phyloP scores from a whole-genome alignment of 257 asterid species.

The Nicotiana tomentosiformis region DNA sequence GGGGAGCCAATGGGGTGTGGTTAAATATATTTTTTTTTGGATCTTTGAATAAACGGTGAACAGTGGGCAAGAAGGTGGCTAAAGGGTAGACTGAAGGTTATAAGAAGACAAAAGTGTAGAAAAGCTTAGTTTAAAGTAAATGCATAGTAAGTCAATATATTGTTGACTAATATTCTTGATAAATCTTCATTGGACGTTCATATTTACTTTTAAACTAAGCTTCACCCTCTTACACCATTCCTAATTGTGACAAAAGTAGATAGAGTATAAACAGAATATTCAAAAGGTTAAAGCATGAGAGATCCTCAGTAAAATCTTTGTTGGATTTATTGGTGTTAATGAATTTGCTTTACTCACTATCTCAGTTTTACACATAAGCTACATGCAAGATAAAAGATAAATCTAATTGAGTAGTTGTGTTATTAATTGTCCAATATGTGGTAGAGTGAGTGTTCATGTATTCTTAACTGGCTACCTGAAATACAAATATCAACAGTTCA shows the following conservation, averaged over 20 bases:
- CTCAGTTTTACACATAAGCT: constrained; percentile 1
- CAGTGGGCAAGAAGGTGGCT: constrained; percentile 2
- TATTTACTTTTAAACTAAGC: not conserved
- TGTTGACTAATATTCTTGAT: not conserved
- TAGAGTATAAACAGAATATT: constrained; percentile 2
- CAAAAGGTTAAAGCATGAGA: not conserved
- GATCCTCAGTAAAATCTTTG: not conserved
- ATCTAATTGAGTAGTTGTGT: not conserved
- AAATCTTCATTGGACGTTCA: not conserved
- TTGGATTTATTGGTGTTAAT: not conserved
- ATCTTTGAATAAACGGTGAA: not conserved
- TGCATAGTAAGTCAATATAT: not conserved
- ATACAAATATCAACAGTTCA: not conserved
- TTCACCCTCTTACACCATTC: not conserved
- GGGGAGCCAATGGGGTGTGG: not conserved
- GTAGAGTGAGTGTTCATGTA: not conserved
- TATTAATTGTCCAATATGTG: not conserved
- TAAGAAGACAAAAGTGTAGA: constrained; percentile 4
- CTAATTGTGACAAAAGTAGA: not conserved
- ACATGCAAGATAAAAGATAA: not conserved
- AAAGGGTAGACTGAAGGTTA: not conserved
- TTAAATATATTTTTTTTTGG: not conserved
- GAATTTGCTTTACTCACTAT: not conserved
- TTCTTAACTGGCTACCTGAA: not conserved
- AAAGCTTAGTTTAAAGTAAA: not conserved